Conservation (phyloP, 306 rosid genomes). For the Cicer arietinum region DNA sequence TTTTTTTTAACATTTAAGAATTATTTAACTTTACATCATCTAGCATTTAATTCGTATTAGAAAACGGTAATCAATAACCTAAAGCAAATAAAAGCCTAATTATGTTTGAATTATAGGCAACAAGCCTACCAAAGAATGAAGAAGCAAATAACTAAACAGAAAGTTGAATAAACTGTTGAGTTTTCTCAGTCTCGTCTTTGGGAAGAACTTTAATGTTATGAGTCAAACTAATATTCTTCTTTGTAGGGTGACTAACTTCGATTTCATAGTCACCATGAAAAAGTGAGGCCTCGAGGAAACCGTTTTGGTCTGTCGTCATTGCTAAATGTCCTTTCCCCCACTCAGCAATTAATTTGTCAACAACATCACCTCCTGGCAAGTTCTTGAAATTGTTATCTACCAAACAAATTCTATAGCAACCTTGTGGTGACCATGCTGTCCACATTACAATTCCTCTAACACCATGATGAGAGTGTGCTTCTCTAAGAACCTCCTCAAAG, state of each 20-base stretch:
- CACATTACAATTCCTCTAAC: constrained; percentile 70
- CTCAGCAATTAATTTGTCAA: constrained; percentile 66
- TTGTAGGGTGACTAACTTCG: constrained; percentile 11
- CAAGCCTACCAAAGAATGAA: neutral
- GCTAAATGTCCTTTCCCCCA: constrained; percentile 50
- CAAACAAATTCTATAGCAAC: constrained; percentile 65
- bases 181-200: neutral
- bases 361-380: constrained; percentile 69
- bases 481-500: constrained; percentile 70
- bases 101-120: neutral
- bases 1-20: too few species aligned
- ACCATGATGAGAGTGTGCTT: constrained; percentile 63
- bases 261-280: constrained; percentile 45
- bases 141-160: neutral
- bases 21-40: too few species aligned
- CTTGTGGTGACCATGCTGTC: constrained; percentile 58
- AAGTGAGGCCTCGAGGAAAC: constrained; percentile 35
- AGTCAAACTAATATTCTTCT: constrained; percentile 10
- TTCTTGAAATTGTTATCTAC: constrained; percentile 68
- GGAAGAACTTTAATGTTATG: constrained; percentile 37
- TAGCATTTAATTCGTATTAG: too few species aligned
- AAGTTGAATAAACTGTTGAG: constrained; percentile 3
- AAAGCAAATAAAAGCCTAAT: too few species aligned
- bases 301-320: constrained; percentile 42
- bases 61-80: too few species aligned